Conservation (phyloP, 2,329 filamentous ascomycete species). For the Aspergillus texensis region DNA sequence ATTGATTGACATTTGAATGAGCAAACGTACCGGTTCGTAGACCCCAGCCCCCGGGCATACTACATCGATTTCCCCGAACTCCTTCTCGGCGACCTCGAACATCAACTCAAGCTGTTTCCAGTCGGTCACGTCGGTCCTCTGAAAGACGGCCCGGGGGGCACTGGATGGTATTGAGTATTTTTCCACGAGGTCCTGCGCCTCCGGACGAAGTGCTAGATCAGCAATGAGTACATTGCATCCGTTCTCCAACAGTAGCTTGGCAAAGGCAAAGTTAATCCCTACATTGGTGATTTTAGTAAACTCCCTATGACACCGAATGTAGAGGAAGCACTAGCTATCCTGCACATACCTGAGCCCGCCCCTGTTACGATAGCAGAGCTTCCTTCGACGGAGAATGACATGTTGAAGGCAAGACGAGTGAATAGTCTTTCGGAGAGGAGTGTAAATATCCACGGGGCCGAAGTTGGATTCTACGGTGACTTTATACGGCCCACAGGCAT, state of each 20-base stretch:
- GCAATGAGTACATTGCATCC: slow-evolving; percentile 52
- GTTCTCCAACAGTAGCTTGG: slow-evolving; percentile 45
- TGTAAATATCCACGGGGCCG: background rate
- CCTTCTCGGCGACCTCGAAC: slow-evolving; percentile 52
- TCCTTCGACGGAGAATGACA: slow-evolving; percentile 46
- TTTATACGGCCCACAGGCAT: slow-evolving; percentile 6
- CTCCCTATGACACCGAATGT: background rate
- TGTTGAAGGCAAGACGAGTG: slow-evolving; percentile 15
- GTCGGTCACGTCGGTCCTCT: slow-evolving; percentile 51
- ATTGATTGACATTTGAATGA: background rate
- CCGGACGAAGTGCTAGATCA: slow-evolving; percentile 48
- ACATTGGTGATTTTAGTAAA: slow-evolving; percentile 1
- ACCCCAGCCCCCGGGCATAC: slow-evolving; percentile 52
- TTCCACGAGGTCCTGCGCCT: slow-evolving; percentile 45
- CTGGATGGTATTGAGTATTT: slow-evolving; percentile 34
- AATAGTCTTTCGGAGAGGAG: background rate
- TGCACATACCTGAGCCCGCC: slow-evolving; percentile 53
- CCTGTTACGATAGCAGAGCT: slow-evolving; percentile 59
- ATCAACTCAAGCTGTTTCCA: slow-evolving; percentile 54
- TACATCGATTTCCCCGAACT: slow-evolving; percentile 52
- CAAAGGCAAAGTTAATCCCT: slow-evolving; percentile 53
- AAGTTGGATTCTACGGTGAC: background rate
- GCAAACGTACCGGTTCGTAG: slow-evolving; percentile 43
- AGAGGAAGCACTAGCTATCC: background rate
- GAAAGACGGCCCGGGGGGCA: slow-evolving; percentile 44